A percentile compares a stretch with the other conserved stretches of the same genome.
Evolutionary conservation across 2,329 filamentous ascomycete species (phyloP).

Genomic region (Cryoendolithus antarcticus): DNA sequence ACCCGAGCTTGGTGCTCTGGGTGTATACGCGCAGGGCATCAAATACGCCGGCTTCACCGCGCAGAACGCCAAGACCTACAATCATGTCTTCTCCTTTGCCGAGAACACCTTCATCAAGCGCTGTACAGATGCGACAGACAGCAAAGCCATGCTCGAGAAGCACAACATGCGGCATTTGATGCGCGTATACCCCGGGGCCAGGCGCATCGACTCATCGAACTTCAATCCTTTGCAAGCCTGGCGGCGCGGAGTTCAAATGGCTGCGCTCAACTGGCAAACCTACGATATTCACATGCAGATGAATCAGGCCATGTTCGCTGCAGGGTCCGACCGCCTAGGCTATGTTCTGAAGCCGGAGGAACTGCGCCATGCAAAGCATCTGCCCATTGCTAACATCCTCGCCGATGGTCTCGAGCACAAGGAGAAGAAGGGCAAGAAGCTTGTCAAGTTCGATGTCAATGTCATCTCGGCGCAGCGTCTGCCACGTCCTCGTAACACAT

Average conservation of each 20-base stretch:
- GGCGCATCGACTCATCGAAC: constrained; percentile 76
- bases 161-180: constrained; percentile 90
- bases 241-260: constrained; percentile 95
- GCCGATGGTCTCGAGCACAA: constrained; percentile 38
- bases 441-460: constrained; percentile 74
- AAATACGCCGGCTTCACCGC: constrained; percentile 73
- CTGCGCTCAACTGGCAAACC: constrained; percentile 94
- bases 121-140: constrained; percentile 60
- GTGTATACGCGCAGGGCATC: constrained; percentile 64
- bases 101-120: constrained; percentile 78
- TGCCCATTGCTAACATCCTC: constrained; percentile 42
- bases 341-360: constrained; percentile 90
- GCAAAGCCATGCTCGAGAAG: constrained; percentile 66
- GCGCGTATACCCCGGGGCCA: constrained; percentile 81
- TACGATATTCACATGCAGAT: constrained; percentile 92
- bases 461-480: constrained; percentile 91
- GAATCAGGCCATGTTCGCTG: constrained; percentile 95
- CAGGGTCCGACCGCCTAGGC: constrained; percentile 71
- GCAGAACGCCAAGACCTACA: constrained; percentile 70
- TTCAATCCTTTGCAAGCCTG: constrained; percentile 91
- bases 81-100: constrained; percentile 92
- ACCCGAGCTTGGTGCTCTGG: constrained; percentile 69
- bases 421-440: constrained; percentile 61
- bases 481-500: constrained; percentile 64
- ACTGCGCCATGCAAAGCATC: constrained; percentile 53